phyloP scores from a whole-genome alignment of 306 rosid genomes.

The Rubus idaeus region DNA sequence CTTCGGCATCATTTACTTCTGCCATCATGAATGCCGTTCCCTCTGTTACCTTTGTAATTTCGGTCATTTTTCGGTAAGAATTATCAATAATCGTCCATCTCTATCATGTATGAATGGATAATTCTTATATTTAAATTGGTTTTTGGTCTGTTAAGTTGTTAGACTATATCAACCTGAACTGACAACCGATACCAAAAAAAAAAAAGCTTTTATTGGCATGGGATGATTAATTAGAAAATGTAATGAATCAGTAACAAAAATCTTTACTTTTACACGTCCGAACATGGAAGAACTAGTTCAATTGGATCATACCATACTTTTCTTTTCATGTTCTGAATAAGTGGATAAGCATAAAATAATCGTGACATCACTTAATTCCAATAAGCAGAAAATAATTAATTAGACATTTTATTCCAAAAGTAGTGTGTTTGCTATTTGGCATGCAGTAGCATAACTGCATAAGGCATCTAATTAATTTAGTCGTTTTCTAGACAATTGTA shows the following conservation, averaged over 20 bases:
- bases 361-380: background rate
- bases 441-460: background rate
- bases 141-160: background rate
- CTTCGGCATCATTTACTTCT: constrained; percentile 71
- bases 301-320: background rate
- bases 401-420: background rate
- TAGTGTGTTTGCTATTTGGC: background rate
- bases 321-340: background rate
- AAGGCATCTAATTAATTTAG: too few relatives aligned
- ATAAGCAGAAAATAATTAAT: background rate
- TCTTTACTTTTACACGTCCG: background rate
- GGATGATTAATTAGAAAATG: too few relatives aligned
- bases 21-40: constrained; percentile 71
- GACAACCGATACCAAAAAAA: too few relatives aligned
- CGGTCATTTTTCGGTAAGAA: constrained; percentile 51
- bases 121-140: too few relatives aligned
- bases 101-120: too few relatives aligned
- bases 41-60: constrained; percentile 61
- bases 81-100: background rate
- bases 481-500: too few relatives aligned
- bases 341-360: too few relatives aligned
- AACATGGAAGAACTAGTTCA: background rate
- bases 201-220: too few relatives aligned
- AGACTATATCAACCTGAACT: too few relatives aligned
- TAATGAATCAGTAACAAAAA: too few relatives aligned